Base-by-base conservation (phyloP, 345 rosid genomes). In the Erodium maritimum region DNA sequence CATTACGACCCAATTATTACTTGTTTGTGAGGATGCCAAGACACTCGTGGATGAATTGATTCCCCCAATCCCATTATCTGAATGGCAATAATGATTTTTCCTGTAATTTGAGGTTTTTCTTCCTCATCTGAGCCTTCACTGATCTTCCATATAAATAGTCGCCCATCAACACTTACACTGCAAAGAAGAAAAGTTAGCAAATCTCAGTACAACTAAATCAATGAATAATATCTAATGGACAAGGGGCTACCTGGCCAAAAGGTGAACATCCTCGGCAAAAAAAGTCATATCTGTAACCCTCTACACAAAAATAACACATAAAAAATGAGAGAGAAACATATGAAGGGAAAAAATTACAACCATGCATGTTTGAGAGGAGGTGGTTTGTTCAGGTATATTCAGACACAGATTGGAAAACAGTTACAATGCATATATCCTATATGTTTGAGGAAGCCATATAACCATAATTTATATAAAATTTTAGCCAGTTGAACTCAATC, bases 1-100 rank as follows among this genome's bases (percentile, higher is more conserved):
- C 17, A 42, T 7, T 54, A 55, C 25, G 25, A 62, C 37, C 54
- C 14, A 19, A 66, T 33, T 34, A 71, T 62, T 76, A 86, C 94
- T 74, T 86, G 94, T 73, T 86, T 86, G 79, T 86, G 80, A 62
- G 83, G 83, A 75, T 86, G 94, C 94, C 90, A 86, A 51, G 87
- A 86, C 19, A 86, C 75, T 51, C 83, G 80, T 24, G 94, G 87
- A 65, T 81, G 83, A 23, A 64, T 52, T 1, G 71, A 25, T 61
- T 78, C 84, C 59, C 67, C 82, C 33, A 76, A 81, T 61, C 75
- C 73, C 2, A 70, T 29, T 17, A 86, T 72, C 65, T 81, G 87
- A 71, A 86, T 50, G 29, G 94, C 79, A 62, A 81, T 59, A 34
- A 83, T 69, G 62, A 71, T 67, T 67, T 74, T 81, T 51, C 79